A percentile compares a stretch with the other conserved stretches of the same genome.
Conservation (phyloP, 768 basidiomycete species). For the Asterophora lycoperdoides region DNA sequence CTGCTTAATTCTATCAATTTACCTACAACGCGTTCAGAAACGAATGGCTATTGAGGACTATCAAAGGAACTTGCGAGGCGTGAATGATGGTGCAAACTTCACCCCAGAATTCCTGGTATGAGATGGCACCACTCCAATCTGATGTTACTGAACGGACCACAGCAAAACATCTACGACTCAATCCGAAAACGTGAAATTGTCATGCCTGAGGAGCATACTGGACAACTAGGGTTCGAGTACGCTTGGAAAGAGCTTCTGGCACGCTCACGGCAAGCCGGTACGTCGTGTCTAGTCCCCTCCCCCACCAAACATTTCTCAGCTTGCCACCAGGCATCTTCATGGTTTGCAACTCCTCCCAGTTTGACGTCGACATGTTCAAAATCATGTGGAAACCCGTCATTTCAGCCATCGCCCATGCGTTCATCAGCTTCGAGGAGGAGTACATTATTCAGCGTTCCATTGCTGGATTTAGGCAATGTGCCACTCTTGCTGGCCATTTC, state of each 20-base stretch:
- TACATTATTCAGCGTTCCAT: constrained; percentile 94
- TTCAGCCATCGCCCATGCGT: constrained; percentile 92
- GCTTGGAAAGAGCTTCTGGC: constrained; percentile 95
- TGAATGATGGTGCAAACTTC: constrained; percentile 84
- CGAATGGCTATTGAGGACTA: constrained; percentile 97
- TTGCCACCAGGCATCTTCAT: constrained; percentile 57
- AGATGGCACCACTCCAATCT: background rate
- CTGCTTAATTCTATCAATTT: background rate
- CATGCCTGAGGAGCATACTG: constrained; percentile 96
- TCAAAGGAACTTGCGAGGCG: constrained; percentile 84
- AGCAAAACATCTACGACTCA: constrained; percentile 91
- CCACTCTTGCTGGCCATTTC: constrained; percentile 87
- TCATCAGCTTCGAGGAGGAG: constrained; percentile 95
- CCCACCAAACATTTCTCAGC: background rate
- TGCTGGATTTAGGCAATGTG: constrained; percentile 95
- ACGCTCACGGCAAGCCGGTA: constrained; percentile 78
- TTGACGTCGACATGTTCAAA: constrained; percentile 93
- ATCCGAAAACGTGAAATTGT: constrained; percentile 93
- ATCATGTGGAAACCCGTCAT: constrained; percentile 90
- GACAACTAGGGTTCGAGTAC: constrained; percentile 95
- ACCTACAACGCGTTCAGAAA: constrained; percentile 54
- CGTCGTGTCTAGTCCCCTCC: constrained; percentile 13
- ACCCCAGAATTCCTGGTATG: constrained; percentile 79
- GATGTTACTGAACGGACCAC: constrained; percentile 1
- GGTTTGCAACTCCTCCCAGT: constrained; percentile 71